phyloP scores from a whole-genome alignment of 1,284 basidiomycete genomes.

The Termitomyces sp. region DNA sequence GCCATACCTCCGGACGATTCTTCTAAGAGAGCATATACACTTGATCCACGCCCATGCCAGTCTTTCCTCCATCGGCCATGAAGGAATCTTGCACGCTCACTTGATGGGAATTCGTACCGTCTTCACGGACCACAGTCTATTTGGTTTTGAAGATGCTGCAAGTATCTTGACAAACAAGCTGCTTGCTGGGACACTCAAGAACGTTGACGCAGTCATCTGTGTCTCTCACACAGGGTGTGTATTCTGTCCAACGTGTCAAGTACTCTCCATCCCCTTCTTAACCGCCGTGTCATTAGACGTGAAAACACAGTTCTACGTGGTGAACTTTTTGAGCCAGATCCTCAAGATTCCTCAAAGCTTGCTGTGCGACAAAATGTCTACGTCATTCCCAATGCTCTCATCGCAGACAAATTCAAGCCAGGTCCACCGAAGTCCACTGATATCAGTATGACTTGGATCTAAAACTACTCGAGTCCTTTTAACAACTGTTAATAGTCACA shows the following conservation, averaged over 20 bases:
- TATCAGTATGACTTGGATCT: constrained; percentile 46
- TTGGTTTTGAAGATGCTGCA: constrained; percentile 93
- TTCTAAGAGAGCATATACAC: constrained; percentile 83
- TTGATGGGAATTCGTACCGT: constrained; percentile 81
- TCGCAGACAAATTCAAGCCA: constrained; percentile 83
- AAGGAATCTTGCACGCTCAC: constrained; percentile 87
- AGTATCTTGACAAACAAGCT: constrained; percentile 98
- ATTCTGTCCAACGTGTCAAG: constrained; percentile 5
- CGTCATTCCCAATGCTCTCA: constrained; percentile 94
- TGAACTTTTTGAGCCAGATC: constrained; percentile 53
- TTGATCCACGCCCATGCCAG: constrained; percentile 92
- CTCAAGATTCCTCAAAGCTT: constrained; percentile 37
- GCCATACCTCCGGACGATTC: constrained; percentile 86
- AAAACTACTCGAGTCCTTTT: background rate
- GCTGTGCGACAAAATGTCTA: constrained; percentile 65
- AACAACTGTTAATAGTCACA: constrained; percentile 55
- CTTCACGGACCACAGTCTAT: constrained; percentile 96
- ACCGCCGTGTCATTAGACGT: constrained; percentile 42
- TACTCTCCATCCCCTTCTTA: background rate
- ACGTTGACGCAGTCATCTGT: constrained; percentile 92
- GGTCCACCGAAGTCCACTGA: constrained; percentile 44
- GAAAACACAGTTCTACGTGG: constrained; percentile 95
- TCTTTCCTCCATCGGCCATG: constrained; percentile 86
- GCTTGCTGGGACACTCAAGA: constrained; percentile 78
- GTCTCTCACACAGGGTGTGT: constrained; percentile 94